Evolutionary conservation across 352 stramenopile genomes (phyloP).

Genomic region (Phytophthora syringae): DNA sequence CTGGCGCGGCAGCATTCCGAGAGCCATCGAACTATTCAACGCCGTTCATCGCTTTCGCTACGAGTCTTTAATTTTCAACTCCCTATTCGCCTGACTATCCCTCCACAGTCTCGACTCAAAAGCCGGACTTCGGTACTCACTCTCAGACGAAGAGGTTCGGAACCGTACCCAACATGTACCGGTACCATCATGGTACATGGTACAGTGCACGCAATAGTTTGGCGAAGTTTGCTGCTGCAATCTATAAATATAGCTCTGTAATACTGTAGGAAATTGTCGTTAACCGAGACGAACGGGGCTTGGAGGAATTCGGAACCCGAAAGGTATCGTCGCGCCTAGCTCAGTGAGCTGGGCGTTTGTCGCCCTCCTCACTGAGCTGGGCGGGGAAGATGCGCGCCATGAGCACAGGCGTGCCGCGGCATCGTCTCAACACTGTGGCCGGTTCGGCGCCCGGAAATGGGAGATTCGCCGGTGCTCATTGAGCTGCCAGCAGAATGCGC

Average conservation of each 20-base stretch:
- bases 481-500: constrained; percentile 1
- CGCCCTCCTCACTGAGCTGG: constrained; percentile 32
- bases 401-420: constrained; percentile 3
- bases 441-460: background rate
- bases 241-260: too few species aligned
- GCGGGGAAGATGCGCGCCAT: constrained; percentile 14
- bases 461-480: constrained; percentile 16
- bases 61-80: too few species aligned
- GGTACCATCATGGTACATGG: too few species aligned
- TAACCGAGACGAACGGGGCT: constrained; percentile 15
- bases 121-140: constrained; percentile 15
- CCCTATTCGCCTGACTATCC: constrained; percentile 27
- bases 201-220: background rate
- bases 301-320: constrained; percentile 10
- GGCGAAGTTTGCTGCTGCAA: background rate
- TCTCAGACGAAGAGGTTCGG: constrained; percentile 5
- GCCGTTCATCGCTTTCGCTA: background rate
- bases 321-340: constrained; percentile 3
- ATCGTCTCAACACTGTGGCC: constrained; percentile 23
- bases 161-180: too few species aligned
- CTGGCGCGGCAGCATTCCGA: background rate
- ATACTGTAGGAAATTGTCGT: background rate
- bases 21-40: background rate
- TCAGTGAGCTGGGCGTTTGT: constrained; percentile 16
- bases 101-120: constrained; percentile 7